Percentiles rank a stretch among this genome's conserved stretches.
Evolutionary conservation across 2,329 filamentous ascomycete genomes (phyloP).

Genomic region (Chlorencoelia australis): DNA sequence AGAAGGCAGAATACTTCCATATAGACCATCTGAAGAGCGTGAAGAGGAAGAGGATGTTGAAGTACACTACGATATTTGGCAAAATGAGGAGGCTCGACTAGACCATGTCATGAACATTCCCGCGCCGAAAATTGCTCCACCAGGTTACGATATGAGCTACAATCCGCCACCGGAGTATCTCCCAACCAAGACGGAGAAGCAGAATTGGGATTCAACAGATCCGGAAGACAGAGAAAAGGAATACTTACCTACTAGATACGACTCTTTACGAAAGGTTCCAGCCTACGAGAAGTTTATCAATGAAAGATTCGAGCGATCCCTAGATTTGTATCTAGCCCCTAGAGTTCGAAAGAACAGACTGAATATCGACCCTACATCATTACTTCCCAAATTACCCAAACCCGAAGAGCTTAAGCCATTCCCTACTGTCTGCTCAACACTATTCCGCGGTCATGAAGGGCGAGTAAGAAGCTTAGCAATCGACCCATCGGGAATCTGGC

Average conservation of each 20-base stretch:
- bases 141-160: conserved; percentile 91
- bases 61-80: conserved; percentile 78
- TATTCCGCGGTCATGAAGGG: conserved; percentile 82
- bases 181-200: conserved; percentile 73
- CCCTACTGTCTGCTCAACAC: conserved; percentile 77
- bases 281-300: conserved; percentile 86
- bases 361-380: conserved; percentile 89
- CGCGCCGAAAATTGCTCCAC: conserved; percentile 85
- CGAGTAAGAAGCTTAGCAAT: conserved; percentile 77
- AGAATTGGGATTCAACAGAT: conserved; percentile 75
- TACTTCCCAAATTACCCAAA: conserved; percentile 85
- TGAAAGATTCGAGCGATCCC: conserved; percentile 88
- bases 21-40: conserved; percentile 63
- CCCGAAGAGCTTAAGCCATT: conserved; percentile 93
- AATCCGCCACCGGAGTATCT: conserved; percentile 93
- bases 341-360: conserved; percentile 85
- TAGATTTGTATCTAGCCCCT: conserved; percentile 92
- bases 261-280: conserved; percentile 80
- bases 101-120: conserved; percentile 91
- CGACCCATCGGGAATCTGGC: conserved; percentile 74
- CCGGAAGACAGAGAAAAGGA: conserved; percentile 86
- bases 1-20: conserved; percentile 87
- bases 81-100: conserved; percentile 73
- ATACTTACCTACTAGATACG: conserved; percentile 73
- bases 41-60: conserved; percentile 64